Percentiles rank a stretch among this genome's conserved stretches.
These are phyloP conservation scores for Sorghum bicolor DNA, from an alignment of 176 grass and related monocot species.

Conservation along the genomic window DNA sequence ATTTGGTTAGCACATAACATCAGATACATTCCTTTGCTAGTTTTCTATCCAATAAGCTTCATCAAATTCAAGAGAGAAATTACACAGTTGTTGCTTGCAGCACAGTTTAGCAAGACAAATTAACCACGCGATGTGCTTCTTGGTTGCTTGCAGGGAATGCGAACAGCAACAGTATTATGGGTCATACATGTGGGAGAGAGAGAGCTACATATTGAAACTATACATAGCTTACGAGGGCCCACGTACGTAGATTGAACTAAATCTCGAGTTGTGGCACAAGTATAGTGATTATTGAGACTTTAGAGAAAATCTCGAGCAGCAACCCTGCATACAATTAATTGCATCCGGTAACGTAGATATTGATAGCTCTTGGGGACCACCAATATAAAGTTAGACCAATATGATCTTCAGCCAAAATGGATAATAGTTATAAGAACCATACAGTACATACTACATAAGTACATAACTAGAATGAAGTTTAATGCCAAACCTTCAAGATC, in stretches of 20 bases:
- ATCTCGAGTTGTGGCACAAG: too few species aligned
- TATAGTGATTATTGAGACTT: too few species aligned
- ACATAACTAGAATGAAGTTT: too few species aligned
- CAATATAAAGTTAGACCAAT: too few species aligned
- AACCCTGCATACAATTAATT: too few species aligned
- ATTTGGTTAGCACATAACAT: neutral
- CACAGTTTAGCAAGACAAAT: neutral
- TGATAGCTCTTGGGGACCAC: too few species aligned
- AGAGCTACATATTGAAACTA: neutral
- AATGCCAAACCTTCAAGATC: too few species aligned
- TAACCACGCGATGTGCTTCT: neutral
- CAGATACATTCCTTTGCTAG: neutral
- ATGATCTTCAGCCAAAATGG: too few species aligned
- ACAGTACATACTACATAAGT: too few species aligned
- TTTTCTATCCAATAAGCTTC: neutral
- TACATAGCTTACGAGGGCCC: neutral
- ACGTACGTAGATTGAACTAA: neutral
- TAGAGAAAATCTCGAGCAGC: too few species aligned
- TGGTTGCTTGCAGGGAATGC: slow-evolving; percentile 5
- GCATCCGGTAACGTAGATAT: too few species aligned
- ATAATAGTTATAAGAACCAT: too few species aligned
- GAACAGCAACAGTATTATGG: neutral
- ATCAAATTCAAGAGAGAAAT: neutral
- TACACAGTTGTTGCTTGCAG: neutral
- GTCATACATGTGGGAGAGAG: neutral